Evolutionary conservation across 805 yeast species (phyloP).

Genomic region (Saccharomycopsis fodiens): DNA sequence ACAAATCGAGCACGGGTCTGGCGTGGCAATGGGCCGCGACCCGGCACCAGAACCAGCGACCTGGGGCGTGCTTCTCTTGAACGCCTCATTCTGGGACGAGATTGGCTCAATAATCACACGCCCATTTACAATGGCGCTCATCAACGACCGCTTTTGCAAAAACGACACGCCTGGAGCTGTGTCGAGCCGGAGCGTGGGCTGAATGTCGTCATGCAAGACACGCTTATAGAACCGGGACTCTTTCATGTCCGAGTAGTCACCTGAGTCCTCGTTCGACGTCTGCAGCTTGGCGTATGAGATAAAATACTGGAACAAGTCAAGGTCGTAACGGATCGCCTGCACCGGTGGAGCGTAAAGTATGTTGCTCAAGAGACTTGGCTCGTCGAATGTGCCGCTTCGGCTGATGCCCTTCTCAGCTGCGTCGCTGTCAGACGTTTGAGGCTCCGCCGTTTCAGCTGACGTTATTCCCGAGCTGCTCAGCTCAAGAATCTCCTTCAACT

Average conservation of each 20-base stretch:
- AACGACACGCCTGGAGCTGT: constrained; percentile 56
- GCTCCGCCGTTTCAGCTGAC: constrained; percentile 21
- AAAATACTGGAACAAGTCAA: constrained; percentile 32
- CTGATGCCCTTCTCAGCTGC: background rate
- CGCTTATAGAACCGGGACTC: constrained; percentile 54
- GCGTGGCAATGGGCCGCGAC: constrained; percentile 57
- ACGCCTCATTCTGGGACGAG: constrained; percentile 68
- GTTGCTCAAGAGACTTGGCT: background rate
- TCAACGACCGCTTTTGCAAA: constrained; percentile 52
- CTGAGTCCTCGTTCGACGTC: background rate
- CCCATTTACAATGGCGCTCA: constrained; percentile 69
- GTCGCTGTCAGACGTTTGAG: constrained; percentile 22
- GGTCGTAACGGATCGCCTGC: constrained; percentile 35
- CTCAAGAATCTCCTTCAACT: constrained; percentile 53
- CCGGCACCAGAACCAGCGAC: constrained; percentile 14
- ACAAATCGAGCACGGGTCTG: constrained; percentile 74
- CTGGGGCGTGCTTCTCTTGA: constrained; percentile 23
- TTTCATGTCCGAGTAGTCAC: constrained; percentile 23
- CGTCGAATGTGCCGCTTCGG: background rate
- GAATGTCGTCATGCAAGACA: constrained; percentile 70
- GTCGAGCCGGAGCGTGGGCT: constrained; percentile 60
- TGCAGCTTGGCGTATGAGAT: constrained; percentile 29
- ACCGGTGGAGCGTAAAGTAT: constrained; percentile 35
- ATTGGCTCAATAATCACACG: constrained; percentile 80
- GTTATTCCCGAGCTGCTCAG: constrained; percentile 22